Evolutionary conservation across 2,329 filamentous ascomycete species (phyloP).

Genomic region (Aureobasidium sp.): DNA sequence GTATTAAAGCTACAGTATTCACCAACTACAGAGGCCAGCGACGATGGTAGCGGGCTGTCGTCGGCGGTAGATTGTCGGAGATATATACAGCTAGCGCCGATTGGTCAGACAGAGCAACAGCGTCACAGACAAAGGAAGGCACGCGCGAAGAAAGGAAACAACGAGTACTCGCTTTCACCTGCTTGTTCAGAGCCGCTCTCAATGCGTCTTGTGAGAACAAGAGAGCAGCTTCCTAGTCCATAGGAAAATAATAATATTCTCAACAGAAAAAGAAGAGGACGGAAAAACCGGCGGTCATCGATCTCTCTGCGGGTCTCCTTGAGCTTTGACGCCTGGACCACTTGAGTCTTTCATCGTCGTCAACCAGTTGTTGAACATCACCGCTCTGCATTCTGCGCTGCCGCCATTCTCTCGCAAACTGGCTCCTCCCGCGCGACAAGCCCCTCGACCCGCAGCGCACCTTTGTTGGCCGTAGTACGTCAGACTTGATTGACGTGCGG

Average conservation of each 20-base stretch:
- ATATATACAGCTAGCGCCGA: slow-evolving; percentile 1
- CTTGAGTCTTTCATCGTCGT: slow-evolving; percentile 13
- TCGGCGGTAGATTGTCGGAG: slow-evolving; percentile 6
- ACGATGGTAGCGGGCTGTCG: slow-evolving; percentile 18
- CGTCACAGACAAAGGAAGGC: not conserved
- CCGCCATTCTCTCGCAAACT: not conserved
- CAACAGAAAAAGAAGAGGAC: not conserved
- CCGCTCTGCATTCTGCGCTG: slow-evolving; percentile 10
- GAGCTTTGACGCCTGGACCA: slow-evolving; percentile 12
- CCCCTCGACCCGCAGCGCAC: not conserved
- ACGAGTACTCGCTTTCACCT: not conserved
- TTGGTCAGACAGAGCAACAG: slow-evolving; percentile 3
- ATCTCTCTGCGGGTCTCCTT: not conserved
- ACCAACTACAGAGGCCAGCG: not conserved
- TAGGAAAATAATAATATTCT: not conserved
- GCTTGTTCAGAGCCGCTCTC: not conserved
- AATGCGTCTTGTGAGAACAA: not conserved
- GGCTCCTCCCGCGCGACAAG: not conserved
- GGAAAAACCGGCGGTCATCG: not conserved
- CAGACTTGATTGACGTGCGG: slow-evolving; percentile 7
- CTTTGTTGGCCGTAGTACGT: slow-evolving; percentile 8
- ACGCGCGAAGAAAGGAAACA: slow-evolving; percentile 1
- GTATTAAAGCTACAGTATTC: not conserved
- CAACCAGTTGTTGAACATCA: slow-evolving; percentile 12
- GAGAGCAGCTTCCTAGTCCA: not conserved